These are phyloP conservation scores for Candida yuanshanica DNA, from an alignment of 805 yeast species.

Conservation along the genomic window DNA sequence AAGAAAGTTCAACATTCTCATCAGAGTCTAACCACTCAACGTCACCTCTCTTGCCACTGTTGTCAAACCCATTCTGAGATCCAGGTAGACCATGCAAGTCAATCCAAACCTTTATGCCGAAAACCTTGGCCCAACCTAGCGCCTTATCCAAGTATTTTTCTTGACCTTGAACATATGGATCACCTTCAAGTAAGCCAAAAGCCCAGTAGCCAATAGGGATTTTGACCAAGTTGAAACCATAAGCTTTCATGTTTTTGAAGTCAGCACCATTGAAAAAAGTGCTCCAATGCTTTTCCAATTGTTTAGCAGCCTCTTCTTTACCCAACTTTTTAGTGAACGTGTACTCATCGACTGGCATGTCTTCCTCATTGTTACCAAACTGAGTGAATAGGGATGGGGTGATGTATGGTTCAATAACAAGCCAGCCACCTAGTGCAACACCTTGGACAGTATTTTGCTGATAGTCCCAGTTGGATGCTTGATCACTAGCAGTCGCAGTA, in stretches of 20 bases:
- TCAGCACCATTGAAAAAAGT: conserved; percentile 73
- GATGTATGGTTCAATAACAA: conserved; percentile 80
- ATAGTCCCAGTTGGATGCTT: conserved; percentile 16
- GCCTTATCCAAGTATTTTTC: conserved; percentile 68
- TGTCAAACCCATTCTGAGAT: conserved; percentile 93
- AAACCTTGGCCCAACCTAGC: conserved; percentile 61
- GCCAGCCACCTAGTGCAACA: conserved; percentile 87
- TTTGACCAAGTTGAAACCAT: conserved; percentile 79
- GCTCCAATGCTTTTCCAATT: conserved; percentile 69
- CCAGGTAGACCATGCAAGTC: conserved; percentile 97
- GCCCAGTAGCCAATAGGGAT: conserved; percentile 98
- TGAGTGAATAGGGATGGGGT: conserved; percentile 70
- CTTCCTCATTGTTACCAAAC: conserved; percentile 29
- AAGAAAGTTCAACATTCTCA: conserved; percentile 41
- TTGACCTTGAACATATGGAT: conserved; percentile 88
- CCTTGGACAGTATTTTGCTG: conserved; percentile 37
- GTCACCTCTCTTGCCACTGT: conserved; percentile 64
- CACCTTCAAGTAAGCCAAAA: conserved; percentile 50
- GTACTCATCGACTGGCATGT: conserved; percentile 79
- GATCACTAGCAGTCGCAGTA: neutral
- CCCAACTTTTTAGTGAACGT: conserved; percentile 62
- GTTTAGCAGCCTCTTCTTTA: conserved; percentile 41
- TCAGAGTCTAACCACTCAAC: conserved; percentile 37
- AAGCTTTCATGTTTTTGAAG: conserved; percentile 47
- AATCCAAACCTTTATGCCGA: conserved; percentile 74